These are phyloP conservation scores for Populus trichocarpa DNA, from an alignment of 441 rosid genomes.

Conservation along the genomic window DNA sequence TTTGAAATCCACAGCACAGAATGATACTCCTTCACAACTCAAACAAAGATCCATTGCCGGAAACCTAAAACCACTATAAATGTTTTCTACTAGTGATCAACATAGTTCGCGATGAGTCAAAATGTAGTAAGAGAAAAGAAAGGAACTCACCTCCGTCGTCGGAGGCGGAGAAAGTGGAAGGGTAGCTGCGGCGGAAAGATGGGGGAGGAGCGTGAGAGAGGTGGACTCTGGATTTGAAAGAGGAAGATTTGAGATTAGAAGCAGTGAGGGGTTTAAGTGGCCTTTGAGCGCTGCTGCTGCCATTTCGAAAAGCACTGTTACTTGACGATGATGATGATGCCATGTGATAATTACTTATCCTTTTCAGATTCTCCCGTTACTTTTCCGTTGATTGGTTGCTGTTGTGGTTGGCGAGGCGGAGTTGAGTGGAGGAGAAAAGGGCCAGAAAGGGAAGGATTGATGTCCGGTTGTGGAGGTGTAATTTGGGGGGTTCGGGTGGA, in stretches of 20 bases:
- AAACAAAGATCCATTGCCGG: neutral
- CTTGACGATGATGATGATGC: constrained; percentile 30
- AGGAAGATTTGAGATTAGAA: constrained; percentile 59
- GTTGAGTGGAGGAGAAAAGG: too few relatives aligned
- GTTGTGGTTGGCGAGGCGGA: neutral
- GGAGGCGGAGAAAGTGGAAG: too few relatives aligned
- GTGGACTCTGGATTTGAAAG: constrained; percentile 63
- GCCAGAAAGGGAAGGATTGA: neutral
- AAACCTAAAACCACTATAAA: neutral
- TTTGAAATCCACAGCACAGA: neutral
- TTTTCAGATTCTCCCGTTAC: neutral
- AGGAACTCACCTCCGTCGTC: too few relatives aligned
- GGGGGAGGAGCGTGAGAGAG: constrained; percentile 38
- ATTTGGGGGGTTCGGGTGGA: constrained; percentile 4
- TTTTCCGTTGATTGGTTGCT: neutral
- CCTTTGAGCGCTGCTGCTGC: constrained; percentile 37
- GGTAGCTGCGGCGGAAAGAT: constrained; percentile 50
- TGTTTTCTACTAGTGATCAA: neutral
- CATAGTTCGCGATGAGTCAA: neutral
- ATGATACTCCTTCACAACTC: neutral
- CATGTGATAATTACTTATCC: constrained; percentile 28
- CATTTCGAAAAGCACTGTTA: constrained; percentile 43
- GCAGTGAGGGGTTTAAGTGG: constrained; percentile 37
- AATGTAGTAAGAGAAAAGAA: too few relatives aligned
- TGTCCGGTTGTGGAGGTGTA: neutral